Conservation (phyloP, 306 rosid species). For the Corylus americana region DNA sequence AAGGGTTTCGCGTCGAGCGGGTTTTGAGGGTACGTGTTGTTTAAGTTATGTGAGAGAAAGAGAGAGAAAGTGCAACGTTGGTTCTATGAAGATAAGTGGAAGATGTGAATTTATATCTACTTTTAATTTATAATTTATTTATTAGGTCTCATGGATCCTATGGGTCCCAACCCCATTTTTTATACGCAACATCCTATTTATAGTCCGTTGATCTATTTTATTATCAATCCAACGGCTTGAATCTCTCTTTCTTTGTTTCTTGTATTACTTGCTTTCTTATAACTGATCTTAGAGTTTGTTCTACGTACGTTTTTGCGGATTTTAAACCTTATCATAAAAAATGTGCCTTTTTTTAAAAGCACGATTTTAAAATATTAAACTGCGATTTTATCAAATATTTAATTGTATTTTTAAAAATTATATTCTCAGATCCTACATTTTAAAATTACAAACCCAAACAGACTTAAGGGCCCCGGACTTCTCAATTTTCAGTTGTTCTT, state of each 20-base stretch:
- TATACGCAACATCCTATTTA: neutral
- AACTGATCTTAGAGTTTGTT: neutral
- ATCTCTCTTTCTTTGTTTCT: neutral
- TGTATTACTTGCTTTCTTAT: neutral
- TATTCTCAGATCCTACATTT: too few relatives aligned
- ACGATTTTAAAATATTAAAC: too few relatives aligned
- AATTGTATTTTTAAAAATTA: too few relatives aligned
- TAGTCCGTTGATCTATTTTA: neutral
- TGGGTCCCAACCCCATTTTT: neutral
- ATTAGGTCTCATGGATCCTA: neutral
- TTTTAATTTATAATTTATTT: neutral
- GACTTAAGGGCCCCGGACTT: too few relatives aligned
- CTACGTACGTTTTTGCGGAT: too few relatives aligned
- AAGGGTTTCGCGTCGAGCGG: constrained; percentile 22
- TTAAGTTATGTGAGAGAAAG: constrained; percentile 4
- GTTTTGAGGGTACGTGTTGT: constrained; percentile 27
- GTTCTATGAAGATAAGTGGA: constrained; percentile 34
- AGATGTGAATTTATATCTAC: neutral
- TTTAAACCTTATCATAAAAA: too few relatives aligned
- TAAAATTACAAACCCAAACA: too few relatives aligned
- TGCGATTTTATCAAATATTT: too few relatives aligned
- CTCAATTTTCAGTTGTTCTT: too few relatives aligned
- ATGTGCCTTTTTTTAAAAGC: too few relatives aligned
- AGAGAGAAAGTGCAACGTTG: constrained; percentile 40
- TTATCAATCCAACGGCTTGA: neutral